Evolutionary conservation across 805 yeast genomes (phyloP).

Genomic region (Candida coquimbonensis): DNA sequence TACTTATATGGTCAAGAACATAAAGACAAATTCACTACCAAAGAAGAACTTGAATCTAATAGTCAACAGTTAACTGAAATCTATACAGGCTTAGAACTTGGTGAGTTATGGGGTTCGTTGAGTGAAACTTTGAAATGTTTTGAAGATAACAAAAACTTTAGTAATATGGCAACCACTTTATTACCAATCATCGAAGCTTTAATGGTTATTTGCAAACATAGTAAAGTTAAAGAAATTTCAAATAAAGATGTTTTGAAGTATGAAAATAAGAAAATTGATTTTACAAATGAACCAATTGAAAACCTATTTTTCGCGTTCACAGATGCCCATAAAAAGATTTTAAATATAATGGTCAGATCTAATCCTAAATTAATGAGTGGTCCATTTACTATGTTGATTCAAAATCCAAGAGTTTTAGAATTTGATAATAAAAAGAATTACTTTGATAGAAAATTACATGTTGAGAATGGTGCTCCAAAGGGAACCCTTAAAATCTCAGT

Average conservation of each 20-base stretch:
- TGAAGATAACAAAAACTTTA: constrained; percentile 49
- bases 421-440: constrained; percentile 89
- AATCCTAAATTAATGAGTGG: constrained; percentile 95
- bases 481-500: constrained; percentile 58
- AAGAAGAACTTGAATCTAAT: constrained; percentile 20
- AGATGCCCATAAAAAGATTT: constrained; percentile 76
- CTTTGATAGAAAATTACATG: constrained; percentile 69
- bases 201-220: constrained; percentile 94
- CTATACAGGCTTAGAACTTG: constrained; percentile 65
- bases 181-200: constrained; percentile 85
- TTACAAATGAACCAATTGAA: constrained; percentile 69
- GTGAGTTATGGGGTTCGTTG: constrained; percentile 78
- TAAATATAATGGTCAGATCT: constrained; percentile 85
- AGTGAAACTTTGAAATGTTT: constrained; percentile 62
- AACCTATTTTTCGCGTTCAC: constrained; percentile 79
- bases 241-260: constrained; percentile 49
- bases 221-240: constrained; percentile 52
- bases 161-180: constrained; percentile 69
- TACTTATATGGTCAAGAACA: constrained; percentile 47
- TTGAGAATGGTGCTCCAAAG: constrained; percentile 29
- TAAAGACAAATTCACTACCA: constrained; percentile 12
- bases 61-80: constrained; percentile 44
- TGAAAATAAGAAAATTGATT: constrained; percentile 59
- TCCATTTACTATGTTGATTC: constrained; percentile 82
- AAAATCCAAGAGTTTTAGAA: constrained; percentile 83